Conservation (phyloP, 305 asterid species). For the Fraxinus paxiana region DNA sequence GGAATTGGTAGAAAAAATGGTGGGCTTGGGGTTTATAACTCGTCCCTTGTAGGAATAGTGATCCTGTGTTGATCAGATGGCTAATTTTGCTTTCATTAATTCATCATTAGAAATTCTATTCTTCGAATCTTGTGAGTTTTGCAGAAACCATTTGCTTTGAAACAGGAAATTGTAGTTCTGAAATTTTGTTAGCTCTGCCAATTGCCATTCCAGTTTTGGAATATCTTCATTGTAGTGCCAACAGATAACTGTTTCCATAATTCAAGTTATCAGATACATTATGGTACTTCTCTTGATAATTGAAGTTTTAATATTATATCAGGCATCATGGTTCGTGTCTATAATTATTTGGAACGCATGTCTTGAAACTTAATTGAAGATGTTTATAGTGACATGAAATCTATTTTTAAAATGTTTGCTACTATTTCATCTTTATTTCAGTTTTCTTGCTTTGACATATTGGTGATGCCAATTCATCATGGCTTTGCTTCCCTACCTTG, state of each 20-base stretch:
- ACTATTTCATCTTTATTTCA: neutral
- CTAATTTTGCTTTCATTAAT: neutral
- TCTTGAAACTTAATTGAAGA: neutral
- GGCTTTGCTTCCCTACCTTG: neutral
- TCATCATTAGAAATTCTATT: neutral
- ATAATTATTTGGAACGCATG: neutral
- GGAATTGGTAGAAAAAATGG: slow-evolving; percentile 83
- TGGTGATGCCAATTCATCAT: neutral
- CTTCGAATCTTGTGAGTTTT: neutral
- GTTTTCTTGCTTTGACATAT: neutral
- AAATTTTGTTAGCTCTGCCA: neutral
- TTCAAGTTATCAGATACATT: neutral
- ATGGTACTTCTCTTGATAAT: neutral
- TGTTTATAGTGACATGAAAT: neutral
- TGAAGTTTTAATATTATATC: neutral
- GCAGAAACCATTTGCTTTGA: neutral
- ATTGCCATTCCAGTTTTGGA: neutral
- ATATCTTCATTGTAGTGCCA: neutral
- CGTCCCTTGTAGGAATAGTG: neutral
- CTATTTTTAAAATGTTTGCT: neutral
- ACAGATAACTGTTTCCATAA: neutral
- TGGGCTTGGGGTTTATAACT: slow-evolving; percentile 50
- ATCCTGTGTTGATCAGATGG: neutral
- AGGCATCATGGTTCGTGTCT: neutral
- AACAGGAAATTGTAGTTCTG: neutral